Base-by-base conservation (phyloP, 306 rosid genomes). In the Pyrus bretschneideri region DNA sequence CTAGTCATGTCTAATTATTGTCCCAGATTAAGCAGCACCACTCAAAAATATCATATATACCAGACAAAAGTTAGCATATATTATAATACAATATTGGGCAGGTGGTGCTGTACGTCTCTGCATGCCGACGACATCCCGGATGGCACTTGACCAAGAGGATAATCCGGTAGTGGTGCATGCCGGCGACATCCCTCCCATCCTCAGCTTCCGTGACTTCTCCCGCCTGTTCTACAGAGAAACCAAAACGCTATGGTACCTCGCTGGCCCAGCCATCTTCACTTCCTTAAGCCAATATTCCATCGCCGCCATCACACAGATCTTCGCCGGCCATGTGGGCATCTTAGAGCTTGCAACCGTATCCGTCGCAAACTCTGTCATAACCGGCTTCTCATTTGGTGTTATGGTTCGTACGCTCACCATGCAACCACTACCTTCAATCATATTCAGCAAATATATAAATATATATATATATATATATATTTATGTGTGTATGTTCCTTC, bases 191-290 rank as follows among this genome's bases (percentile, higher is more conserved):
- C 69, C 88, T 73, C 88, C 86, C 7, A 88, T 90, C 64, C 25
- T 71, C 69, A 67, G 83, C 14, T 23, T 70, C 67, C 54, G 65
- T 0, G 87, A 69, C 77, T 90, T 93, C 82, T 71, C 25, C 80
- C 72, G 80, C 54, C 81, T 85, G 72, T 93, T 93, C 82, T 12
- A 57, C 46, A 0, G 3, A 2, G 98, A 93, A 78, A 71, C 87
- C 1, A 91, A 86, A 85, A 93, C 86, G 81, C 93, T 91, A 5
- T 93, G 96, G 98, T 91, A 86, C 85, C 88, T 93, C 9, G 97
- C 97, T 45, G 97, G 93, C 31, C 96, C 98, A 2, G 93, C 98
- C 64, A 90, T 93, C 70, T 91, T 93, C 93, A 91, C 97, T 63
- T 79, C 90, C 72, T 0, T 90, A 67, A 88, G 86, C 79, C 96